Conservation (phyloP, 1,284 basidiomycete species). For the Mycosarcoma mackinlayi region DNA sequence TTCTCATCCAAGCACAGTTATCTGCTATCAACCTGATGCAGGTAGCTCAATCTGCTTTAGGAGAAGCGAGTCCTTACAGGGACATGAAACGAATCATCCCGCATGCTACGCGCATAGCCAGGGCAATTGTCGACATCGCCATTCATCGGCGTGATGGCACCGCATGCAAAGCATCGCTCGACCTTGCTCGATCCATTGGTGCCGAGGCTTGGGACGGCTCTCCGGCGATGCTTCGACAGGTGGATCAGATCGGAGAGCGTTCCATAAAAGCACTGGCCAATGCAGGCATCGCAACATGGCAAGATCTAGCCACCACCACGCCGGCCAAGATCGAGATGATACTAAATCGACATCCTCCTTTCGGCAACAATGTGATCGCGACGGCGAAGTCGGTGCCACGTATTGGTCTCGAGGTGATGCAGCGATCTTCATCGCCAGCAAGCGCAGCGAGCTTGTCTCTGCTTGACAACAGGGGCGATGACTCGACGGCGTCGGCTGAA, state of each 20-base stretch:
- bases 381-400: slow-evolving; percentile 44
- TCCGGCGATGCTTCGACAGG: slow-evolving; percentile 79
- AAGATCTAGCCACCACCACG: slow-evolving; percentile 27
- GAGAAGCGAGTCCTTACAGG: slow-evolving; percentile 29
- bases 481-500: not conserved
- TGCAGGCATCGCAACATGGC: slow-evolving; percentile 42
- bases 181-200: slow-evolving; percentile 70
- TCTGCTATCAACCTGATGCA: slow-evolving; percentile 49
- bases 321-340: slow-evolving; percentile 54
- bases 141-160: slow-evolving; percentile 39
- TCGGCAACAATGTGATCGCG: slow-evolving; percentile 45
- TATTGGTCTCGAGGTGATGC: slow-evolving; percentile 39
- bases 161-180: slow-evolving; percentile 45
- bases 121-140: slow-evolving; percentile 50
- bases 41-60: slow-evolving; percentile 21
- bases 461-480: not conserved
- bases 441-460: not conserved
- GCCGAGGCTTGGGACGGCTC: slow-evolving; percentile 87
- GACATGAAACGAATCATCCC: slow-evolving; percentile 44
- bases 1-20: slow-evolving; percentile 55
- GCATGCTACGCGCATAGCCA: slow-evolving; percentile 41
- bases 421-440: slow-evolving; percentile 21
- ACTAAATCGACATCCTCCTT: slow-evolving; percentile 54
- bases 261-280: slow-evolving; percentile 67
- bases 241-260: slow-evolving; percentile 83